Percentiles rank a stretch among this genome's conserved stretches.
Evolutionary conservation across 2,329 filamentous ascomycete species (phyloP).

Genomic region (Mollisia scopiformis): DNA sequence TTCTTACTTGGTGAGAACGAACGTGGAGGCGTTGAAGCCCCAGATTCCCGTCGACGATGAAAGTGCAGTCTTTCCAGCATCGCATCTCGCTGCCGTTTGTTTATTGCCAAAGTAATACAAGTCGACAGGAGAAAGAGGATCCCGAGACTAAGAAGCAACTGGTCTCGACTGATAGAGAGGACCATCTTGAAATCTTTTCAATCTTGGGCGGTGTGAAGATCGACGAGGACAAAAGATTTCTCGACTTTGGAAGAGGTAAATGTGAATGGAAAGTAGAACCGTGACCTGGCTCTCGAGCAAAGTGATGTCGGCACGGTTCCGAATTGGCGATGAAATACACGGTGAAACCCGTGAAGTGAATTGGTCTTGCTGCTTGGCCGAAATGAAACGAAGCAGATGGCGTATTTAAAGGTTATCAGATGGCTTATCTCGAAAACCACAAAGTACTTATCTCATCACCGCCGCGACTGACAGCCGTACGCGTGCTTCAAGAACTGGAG

Average conservation of each 20-base stretch:
- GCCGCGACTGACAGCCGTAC: not conserved
- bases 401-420: not conserved
- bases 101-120: slow-evolving; percentile 20
- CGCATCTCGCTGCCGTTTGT: slow-evolving; percentile 29
- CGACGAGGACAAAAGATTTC: not conserved
- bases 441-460: slow-evolving; percentile 5
- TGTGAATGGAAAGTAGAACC: not conserved
- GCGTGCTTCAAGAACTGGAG: slow-evolving; percentile 8
- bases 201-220: not conserved
- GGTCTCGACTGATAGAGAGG: slow-evolving; percentile 18
- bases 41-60: slow-evolving; percentile 33
- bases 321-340: not conserved
- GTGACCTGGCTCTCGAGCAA: not conserved
- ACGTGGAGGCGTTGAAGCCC: slow-evolving; percentile 36
- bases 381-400: not conserved
- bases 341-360: not conserved
- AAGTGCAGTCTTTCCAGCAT: slow-evolving; percentile 29
- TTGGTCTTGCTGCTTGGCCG: not conserved
- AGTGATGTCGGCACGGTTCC: not conserved
- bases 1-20: slow-evolving; percentile 33
- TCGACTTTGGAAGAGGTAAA: not conserved
- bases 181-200: slow-evolving; percentile 20
- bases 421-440: slow-evolving; percentile 1
- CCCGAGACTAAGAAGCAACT: slow-evolving; percentile 33
- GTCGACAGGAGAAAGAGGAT: slow-evolving; percentile 27